Base-by-base conservation (phyloP, 2,329 filamentous ascomycete species). In the Nothophaeocryptopus gaeumannii region DNA sequence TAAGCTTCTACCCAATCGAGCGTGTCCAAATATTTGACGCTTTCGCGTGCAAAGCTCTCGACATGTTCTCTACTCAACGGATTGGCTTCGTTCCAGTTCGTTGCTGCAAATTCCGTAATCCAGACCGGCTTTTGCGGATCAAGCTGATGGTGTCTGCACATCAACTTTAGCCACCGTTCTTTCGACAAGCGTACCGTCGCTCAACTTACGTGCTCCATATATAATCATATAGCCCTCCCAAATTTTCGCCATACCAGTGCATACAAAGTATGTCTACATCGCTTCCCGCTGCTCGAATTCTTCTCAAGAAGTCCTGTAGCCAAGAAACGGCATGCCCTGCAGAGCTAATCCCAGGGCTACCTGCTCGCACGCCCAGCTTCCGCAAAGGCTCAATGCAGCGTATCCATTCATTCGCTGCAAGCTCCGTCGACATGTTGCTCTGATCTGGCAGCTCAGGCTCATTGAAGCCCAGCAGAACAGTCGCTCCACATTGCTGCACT, bases 1-100 rank as follows among this genome's bases (percentile, higher is more conserved):
- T 66, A 67, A 40, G 61, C 41, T 52, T 67, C 64, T 20, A 67
- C 61, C 65, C 65, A 67, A 16, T 67, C 64, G 48, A 67, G 31
- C 14, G 47, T 46, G 41, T 67, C 65, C 4, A 67, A 51, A 52
- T 67, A 67, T 53, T 61, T 62, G 8, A 55, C 49, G 45, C 51
- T 60, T 26, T 63, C 58, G 41, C 34, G 47, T 32, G 60, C 58
- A 53, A 67, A 66, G 14, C 36, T 42, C 55, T 64, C 62, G 2
- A 67, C 65, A 44, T 65, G 59, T 38, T 60, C 60, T 44, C 34
- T 49, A 14, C 54, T 47, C 31, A 67, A 20, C 10, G 65, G 65
- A 8, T 30, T 44, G 2, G 56, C 37, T 5, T 35, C n/a, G n/a
- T 62, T 58, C 65, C 65, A 67, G 42, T 67, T 67, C 46, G 63